Evolutionary conservation across 805 yeast genomes (phyloP), one percentile per base, ranked within the genome.

Genomic region (Jamesozyma piceae): DNA sequence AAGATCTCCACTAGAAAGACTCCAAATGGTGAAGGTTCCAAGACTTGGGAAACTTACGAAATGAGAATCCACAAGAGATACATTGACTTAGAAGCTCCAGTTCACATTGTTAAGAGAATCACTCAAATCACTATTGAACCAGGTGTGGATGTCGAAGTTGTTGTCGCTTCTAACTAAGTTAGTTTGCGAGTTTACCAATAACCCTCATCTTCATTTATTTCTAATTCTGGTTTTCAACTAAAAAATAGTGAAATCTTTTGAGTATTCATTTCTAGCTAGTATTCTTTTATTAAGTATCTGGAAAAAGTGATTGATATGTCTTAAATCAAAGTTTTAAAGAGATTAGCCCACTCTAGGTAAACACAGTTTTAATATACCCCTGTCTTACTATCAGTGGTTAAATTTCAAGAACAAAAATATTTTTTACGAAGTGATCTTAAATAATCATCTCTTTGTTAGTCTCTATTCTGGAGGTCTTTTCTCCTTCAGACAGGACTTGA

Each of bases 11-110:
- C 99, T 85, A 88, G 99, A 86, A 92, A 92, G 89, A 84, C 98
- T 69, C 99, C 99, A 68, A 94, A 94, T 74, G 99, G 99, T 92
- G 97, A 92, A 80, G 99, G 99, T 92, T 92, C 98, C 64, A 92
- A 92, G 90, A 92, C 99, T 66, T 92, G 97, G 97, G 99, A 92
- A 72, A 77, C 94, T 65, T 92, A 81, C 74, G 98, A 92, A 80
- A 84, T 92, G 95, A 90, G 97, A 84, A 88, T 92, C 80, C 98
- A 92, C 95, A 92, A 92, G 94, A 89, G 99, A 77, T 83, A 87
- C 73, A 87, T 92, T 67, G 96, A 89, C 77, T 80, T 92, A 72
- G 90, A 85, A 75, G 95, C 97, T 58, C 95, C 97, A 73, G 86
- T 95, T 67, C 74, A 77, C 55, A 72, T 80, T 58, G 95, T 90